These are phyloP conservation scores for Aspergillus awamori DNA, from an alignment of 2,329 filamentous ascomycete species.

Conservation along the genomic window DNA sequence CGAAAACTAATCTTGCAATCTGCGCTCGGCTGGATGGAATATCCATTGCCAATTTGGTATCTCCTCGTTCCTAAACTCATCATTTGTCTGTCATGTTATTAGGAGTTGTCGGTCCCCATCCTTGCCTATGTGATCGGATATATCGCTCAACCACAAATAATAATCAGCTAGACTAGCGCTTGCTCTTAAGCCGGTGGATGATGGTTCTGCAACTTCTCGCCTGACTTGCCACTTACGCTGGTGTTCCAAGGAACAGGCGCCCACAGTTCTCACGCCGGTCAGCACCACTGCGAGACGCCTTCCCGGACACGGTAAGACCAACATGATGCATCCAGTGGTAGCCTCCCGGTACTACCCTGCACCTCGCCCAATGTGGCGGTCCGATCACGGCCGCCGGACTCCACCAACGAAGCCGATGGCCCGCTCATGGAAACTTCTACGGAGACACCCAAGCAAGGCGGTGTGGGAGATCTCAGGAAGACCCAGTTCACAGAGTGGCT, in stretches of 20 bases:
- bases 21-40: background rate
- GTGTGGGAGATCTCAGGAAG: constrained; percentile 14
- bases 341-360: constrained; percentile 18
- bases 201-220: constrained; percentile 19
- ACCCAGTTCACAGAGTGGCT: background rate
- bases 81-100: background rate
- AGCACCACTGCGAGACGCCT: background rate
- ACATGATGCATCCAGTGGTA: constrained; percentile 14
- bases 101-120: background rate
- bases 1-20: background rate
- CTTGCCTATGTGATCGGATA: background rate
- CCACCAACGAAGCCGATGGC: constrained; percentile 27
- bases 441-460: constrained; percentile 17
- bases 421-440: constrained; percentile 32
- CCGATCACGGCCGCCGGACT: constrained; percentile 25
- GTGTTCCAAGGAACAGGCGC: constrained; percentile 15
- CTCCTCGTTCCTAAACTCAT: background rate
- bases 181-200: background rate
- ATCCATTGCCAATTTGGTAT: background rate
- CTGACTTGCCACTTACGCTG: constrained; percentile 21
- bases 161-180: background rate
- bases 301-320: constrained; percentile 1
- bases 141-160: background rate
- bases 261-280: constrained; percentile 1
- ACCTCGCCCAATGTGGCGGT: constrained; percentile 30